Conservation (phyloP, 2,329 filamentous ascomycete genomes). For the Cercospora janseana region DNA sequence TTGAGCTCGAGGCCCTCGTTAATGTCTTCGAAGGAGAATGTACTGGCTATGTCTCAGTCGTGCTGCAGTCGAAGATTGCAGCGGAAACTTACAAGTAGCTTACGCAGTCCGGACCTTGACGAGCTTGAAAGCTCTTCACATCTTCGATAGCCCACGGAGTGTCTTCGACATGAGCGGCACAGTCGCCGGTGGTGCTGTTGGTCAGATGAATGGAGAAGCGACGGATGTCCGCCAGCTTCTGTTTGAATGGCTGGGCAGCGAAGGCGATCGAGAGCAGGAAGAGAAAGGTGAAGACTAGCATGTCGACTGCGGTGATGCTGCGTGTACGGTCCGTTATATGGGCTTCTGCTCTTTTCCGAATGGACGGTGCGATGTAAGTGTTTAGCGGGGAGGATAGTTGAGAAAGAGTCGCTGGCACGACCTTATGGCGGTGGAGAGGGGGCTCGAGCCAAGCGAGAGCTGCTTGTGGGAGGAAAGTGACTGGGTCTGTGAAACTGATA, state of each 20-base stretch:
- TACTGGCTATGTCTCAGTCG: neutral
- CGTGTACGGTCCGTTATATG: neutral
- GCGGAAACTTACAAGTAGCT: conserved; percentile 19
- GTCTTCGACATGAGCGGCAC: conserved; percentile 22
- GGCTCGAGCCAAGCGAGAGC: conserved; percentile 3
- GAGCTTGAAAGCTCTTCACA: conserved; percentile 25
- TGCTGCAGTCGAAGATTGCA: neutral
- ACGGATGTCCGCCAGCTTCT: conserved; percentile 2
- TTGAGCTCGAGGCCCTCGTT: conserved; percentile 31
- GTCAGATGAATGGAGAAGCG: conserved; percentile 18
- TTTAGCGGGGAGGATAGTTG: neutral
- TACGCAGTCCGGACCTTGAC: conserved; percentile 4
- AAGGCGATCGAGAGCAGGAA: conserved; percentile 5
- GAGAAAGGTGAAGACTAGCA: conserved; percentile 9
- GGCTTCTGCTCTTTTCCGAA: neutral
- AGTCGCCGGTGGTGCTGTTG: conserved; percentile 16
- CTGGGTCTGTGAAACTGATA: conserved; percentile 3
- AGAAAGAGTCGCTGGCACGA: neutral
- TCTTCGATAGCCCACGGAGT: conserved; percentile 28
- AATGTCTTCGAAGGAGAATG: conserved; percentile 31
- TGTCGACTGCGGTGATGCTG: neutral
- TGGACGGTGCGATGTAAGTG: neutral
- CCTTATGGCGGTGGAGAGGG: neutral
- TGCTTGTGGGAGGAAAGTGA: neutral
- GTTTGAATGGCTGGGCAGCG: conserved; percentile 5